Conservation (phyloP, 1,284 basidiomycete genomes). For the Cryptococcus jaspeensis region DNA sequence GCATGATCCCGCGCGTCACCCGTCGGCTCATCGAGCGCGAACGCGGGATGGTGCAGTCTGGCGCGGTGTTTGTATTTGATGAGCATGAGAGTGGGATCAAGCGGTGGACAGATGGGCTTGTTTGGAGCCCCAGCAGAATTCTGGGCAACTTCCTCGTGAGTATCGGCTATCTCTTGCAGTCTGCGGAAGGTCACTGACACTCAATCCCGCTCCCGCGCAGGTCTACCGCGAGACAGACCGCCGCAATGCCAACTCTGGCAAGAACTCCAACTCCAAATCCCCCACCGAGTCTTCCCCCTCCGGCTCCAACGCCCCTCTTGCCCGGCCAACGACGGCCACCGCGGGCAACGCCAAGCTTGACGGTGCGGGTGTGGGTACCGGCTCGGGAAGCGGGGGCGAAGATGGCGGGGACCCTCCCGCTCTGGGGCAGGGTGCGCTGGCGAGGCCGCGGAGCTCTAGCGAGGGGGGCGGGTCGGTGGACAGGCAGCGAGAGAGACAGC, state of each 20-base stretch:
- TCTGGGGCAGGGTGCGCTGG: slow-evolving; percentile 33
- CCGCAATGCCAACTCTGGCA: slow-evolving; percentile 8
- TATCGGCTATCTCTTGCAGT: slow-evolving; percentile 9
- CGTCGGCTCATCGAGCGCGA: slow-evolving; percentile 89
- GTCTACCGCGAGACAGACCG: slow-evolving; percentile 85
- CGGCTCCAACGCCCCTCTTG: not conserved
- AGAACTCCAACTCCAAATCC: slow-evolving; percentile 12
- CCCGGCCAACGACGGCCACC: slow-evolving; percentile 6
- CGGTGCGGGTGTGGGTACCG: not conserved
- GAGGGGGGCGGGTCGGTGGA: slow-evolving; percentile 56
- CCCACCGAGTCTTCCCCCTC: slow-evolving; percentile 18
- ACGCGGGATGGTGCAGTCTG: slow-evolving; percentile 86
- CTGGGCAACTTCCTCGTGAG: slow-evolving; percentile 83
- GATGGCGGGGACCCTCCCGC: slow-evolving; percentile 10
- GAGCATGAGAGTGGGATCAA: slow-evolving; percentile 97
- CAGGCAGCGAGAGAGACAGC: slow-evolving; percentile 69
- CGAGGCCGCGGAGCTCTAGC: slow-evolving; percentile 30
- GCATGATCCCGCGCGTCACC: slow-evolving; percentile 89
- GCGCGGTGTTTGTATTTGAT: slow-evolving; percentile 96
- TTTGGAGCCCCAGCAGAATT: slow-evolving; percentile 69
- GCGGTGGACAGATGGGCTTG: slow-evolving; percentile 95
- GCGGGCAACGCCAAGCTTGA: not conserved
- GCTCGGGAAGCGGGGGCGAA: not conserved
- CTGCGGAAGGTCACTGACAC: not conserved
- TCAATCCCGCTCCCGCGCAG: slow-evolving; percentile 19